Evolutionary conservation across 768 basidiomycete species (phyloP).

Genomic region (Pseudohyphozyma bogoriensis): DNA sequence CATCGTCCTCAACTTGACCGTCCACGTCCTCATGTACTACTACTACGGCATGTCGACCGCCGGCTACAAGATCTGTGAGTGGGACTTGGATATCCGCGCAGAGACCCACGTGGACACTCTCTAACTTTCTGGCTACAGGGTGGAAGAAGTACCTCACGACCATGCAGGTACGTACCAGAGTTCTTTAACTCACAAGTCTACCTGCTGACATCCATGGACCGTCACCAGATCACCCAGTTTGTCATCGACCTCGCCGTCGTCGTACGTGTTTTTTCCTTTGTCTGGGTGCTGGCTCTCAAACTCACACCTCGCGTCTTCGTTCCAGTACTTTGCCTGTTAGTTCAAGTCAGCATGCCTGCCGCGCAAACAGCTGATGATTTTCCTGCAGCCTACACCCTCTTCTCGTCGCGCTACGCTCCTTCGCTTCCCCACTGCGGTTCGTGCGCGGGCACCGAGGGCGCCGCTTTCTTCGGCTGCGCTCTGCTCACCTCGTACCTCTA

Average conservation of each 20-base stretch:
- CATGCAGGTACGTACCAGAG: no score
- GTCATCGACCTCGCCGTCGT: constrained; percentile 69
- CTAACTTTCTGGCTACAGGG: no score
- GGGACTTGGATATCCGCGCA: no score
- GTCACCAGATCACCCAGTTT: constrained; percentile 95
- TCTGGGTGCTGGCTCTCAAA: no score
- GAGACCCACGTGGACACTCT: no score
- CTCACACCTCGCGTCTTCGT: no score
- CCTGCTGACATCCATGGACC: no score
- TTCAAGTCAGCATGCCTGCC: no score
- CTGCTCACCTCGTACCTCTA: constrained; percentile 82
- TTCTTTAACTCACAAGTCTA: no score
- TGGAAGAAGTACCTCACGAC: constrained; percentile 59
- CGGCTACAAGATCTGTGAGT: constrained; percentile 59
- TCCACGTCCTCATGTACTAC: constrained; percentile 55
- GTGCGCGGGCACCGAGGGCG: constrained; percentile 79
- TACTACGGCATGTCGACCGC: constrained; percentile 50
- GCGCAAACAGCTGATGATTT: not conserved
- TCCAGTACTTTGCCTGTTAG: constrained; percentile 96
- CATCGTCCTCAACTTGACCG: constrained; percentile 51
- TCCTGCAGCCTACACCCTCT: constrained; percentile 62
- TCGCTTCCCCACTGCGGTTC: constrained; percentile 59
- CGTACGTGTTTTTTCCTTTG: no score
- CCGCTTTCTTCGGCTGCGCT: constrained; percentile 79
- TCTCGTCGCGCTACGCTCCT: constrained; percentile 50